Base-by-base conservation (phyloP, 306 rosid genomes). In the Trifolium repens region DNA sequence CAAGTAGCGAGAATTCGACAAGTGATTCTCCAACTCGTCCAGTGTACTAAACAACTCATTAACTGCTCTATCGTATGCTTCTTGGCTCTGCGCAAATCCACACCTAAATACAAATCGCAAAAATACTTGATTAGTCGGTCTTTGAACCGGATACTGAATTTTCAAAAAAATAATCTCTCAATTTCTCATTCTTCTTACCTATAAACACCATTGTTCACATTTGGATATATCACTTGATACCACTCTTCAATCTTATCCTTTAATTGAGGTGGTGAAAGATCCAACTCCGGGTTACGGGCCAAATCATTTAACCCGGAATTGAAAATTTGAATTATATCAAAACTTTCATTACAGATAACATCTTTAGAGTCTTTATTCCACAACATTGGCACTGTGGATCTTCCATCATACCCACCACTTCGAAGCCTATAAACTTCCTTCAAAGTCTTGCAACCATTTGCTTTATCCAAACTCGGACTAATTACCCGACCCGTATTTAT, bases 31-130 rank as follows among this genome's bases (percentile, higher is more conserved):
- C 53, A 91, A 53, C 85, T 62, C 65, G 63, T 92, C 96, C 27
- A 90, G 61, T 16, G 93, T 84, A 13, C 52, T 10, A 78, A 94
- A 94, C 85, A 94, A 79, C 8, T 86, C 90, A 22, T 78, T 63
- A 14, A 86, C 96, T 0, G 96, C 96, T 67, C 8, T 75, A 73
- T 91, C 96, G 54, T 90, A 92, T 26, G 96, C 97, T 71, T 84
- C 84, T 79, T 92, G 99, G 30, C 96, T 90, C 82, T 94, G 92
- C n/a, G 97, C 97, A 86, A 94, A 92, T 16, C 99, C 97, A 76
- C 97, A 92, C 73, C 96, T 90, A 4, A 67, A 12, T 61, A 82
- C 67, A 76, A 40, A 47, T 27, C 13, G 1, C 67, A 62, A 37
- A 12, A 14, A 16, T 4, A 39, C 9, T 16, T 26, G 17, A 32